Base-by-base conservation (phyloP, 495 filamentous ascomycete genomes). In the Pyronema omphalodes region DNA sequence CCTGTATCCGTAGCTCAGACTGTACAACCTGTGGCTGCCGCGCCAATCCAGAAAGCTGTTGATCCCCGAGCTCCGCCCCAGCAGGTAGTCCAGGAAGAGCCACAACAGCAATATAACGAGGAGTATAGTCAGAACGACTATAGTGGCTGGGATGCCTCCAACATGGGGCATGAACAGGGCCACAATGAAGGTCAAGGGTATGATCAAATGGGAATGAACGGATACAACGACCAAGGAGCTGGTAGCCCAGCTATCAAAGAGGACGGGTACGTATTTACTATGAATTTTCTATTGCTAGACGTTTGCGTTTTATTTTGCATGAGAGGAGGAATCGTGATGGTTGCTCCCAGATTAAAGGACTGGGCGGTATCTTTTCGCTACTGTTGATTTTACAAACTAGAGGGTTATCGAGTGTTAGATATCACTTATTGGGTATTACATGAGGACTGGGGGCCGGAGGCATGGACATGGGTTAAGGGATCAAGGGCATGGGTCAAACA, bases 231-330 rank as follows among this genome's bases (percentile, higher is more conserved):
- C 39, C 60, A 71, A 51, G 69, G 66, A 50, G 58, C 67, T 53
- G 70, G 65, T 63, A 79, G 67, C 64, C 84, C 63, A 69, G 81
- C 86, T 60, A 87, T 93, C 49, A 96, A 96, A 70, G 91, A 98
- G 79, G 91, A 98, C 67, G 91, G 91, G 91, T 98, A 82, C 94
- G 93, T 88, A 66, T 66, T 62, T 65, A 58, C 59, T 55, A 60
- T 65, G 55, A 55, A 60, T 59, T 61, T 61, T 55, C 52, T 62
- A 48, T 61, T 51, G 11, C 51, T 11, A 54, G 36, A 40, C 51
- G 7, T 53, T 53, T 58, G 51, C 59, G 41, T 57, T 51, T 60
- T 44, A 52, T 52, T n/a, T 45, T 52, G 60, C 65, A 62, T 58
- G 63, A 66, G 63, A 61, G 62, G 56, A 57, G 58, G 62, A 34